phyloP scores from a whole-genome alignment of 805 yeast genomes.

The Lachancea kluyveri region DNA sequence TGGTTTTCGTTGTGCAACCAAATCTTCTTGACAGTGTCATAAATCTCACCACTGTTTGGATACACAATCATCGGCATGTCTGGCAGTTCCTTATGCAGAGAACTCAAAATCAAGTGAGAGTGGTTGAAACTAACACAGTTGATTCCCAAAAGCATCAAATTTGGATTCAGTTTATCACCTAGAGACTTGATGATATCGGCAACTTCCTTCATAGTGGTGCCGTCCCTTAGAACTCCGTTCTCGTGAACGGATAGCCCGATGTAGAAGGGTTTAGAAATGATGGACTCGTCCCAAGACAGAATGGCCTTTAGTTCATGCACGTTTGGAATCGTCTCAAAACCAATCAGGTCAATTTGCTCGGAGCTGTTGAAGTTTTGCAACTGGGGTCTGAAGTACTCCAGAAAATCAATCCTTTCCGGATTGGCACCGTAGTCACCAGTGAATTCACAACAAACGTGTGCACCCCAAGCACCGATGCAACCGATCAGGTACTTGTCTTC shows the following conservation, averaged over 20 bases:
- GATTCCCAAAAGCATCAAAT: constrained; percentile 51
- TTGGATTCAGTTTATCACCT: constrained; percentile 17
- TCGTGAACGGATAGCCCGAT: constrained; percentile 38
- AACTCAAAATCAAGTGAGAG: constrained; percentile 36
- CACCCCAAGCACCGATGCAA: constrained; percentile 75
- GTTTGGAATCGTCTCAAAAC: constrained; percentile 70
- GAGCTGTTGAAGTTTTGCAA: constrained; percentile 44
- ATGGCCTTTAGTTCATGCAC: constrained; percentile 49
- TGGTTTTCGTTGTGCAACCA: constrained; percentile 34
- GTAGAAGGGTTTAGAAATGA: constrained; percentile 38
- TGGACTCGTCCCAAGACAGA: constrained; percentile 32
- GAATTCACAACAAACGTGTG: constrained; percentile 62
- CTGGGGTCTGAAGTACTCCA: constrained; percentile 29
- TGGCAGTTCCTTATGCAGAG: constrained; percentile 17
- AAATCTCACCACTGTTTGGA: constrained; percentile 73
- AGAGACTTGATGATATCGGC: constrained; percentile 16
- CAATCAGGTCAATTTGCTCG: constrained; percentile 47
- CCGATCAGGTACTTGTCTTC: constrained; percentile 34
- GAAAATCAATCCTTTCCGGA: constrained; percentile 25
- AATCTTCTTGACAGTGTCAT: constrained; percentile 40
- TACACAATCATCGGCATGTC: constrained; percentile 45
- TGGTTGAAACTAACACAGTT: constrained; percentile 54
- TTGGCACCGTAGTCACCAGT: constrained; percentile 52
- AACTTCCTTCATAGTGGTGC: constrained; percentile 36
- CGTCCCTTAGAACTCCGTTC: constrained; percentile 41